These are phyloP conservation scores for Phaseolus coccineus DNA, from an alignment of 331 rosid species.

Conservation along the genomic window DNA sequence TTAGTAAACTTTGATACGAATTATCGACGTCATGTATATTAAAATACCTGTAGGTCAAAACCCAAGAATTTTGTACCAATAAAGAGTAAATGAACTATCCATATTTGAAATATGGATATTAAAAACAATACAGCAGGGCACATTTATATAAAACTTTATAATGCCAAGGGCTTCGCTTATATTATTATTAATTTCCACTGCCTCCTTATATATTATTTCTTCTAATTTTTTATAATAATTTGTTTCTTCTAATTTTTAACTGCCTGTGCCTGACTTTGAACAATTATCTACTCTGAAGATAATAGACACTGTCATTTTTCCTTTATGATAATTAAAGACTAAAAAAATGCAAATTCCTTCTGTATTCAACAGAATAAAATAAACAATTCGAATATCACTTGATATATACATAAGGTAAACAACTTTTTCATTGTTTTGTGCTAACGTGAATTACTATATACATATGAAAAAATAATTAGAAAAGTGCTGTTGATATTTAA, in stretches of 20 bases:
- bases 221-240: not conserved
- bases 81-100: not conserved
- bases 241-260: not conserved
- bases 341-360: not conserved
- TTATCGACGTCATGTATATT: not conserved
- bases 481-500: not conserved
- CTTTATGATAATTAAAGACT: not conserved
- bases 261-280: not conserved
- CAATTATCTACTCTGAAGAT: not conserved
- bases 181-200: not conserved
- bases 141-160: not conserved
- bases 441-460: not conserved
- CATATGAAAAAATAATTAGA: not conserved
- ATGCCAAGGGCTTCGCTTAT: not conserved
- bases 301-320: not conserved
- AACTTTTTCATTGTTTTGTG: not conserved
- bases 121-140: not conserved
- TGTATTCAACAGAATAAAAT: not conserved
- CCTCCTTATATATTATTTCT: not conserved
- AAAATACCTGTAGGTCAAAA: not conserved
- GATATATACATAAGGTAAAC: not conserved
- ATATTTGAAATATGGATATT: not conserved
- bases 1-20: not conserved
- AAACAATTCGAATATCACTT: not conserved
- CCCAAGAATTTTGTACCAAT: not conserved